These are phyloP conservation scores for Kondoa malvinella DNA, from an alignment of 768 basidiomycete species.

Conservation along the genomic window DNA sequence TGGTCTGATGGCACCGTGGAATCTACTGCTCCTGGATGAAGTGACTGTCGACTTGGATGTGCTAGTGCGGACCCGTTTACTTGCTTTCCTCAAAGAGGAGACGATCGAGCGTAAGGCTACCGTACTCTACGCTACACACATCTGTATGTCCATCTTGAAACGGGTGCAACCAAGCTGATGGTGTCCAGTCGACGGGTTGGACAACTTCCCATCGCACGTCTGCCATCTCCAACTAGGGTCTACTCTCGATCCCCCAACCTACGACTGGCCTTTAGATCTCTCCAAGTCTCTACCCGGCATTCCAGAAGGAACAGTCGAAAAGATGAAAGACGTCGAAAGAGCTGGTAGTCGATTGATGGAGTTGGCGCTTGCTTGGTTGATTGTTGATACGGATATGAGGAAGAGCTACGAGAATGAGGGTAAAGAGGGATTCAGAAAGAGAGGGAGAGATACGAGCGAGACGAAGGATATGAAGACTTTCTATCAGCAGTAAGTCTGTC, in stretches of 20 bases:
- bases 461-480: slow-evolving; percentile 68
- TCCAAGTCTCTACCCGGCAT: slow-evolving; percentile 19
- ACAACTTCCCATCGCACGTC: slow-evolving; percentile 80
- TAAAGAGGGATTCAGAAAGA: slow-evolving; percentile 39
- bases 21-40: slow-evolving; percentile 83
- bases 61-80: slow-evolving; percentile 76
- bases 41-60: slow-evolving; percentile 96
- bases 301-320: slow-evolving; percentile 13
- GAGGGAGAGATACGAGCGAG: slow-evolving; percentile 40
- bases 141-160: no score
- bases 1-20: slow-evolving; percentile 89
- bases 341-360: slow-evolving; percentile 42
- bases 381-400: slow-evolving; percentile 51
- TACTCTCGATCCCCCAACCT: slow-evolving; percentile 44
- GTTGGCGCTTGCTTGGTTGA: slow-evolving; percentile 71
- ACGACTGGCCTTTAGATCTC: slow-evolving; percentile 47
- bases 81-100: slow-evolving; percentile 69
- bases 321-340: slow-evolving; percentile 20
- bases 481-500: slow-evolving; percentile 53
- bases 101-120: slow-evolving; percentile 64
- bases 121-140: slow-evolving; percentile 82
- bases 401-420: slow-evolving; percentile 39
- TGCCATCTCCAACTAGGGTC: slow-evolving; percentile 76
- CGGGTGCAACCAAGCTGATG: no score
- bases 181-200: slow-evolving; percentile 81